Base-by-base conservation (phyloP, 2,329 filamentous ascomycete species). In the Botrytis tulipae region DNA sequence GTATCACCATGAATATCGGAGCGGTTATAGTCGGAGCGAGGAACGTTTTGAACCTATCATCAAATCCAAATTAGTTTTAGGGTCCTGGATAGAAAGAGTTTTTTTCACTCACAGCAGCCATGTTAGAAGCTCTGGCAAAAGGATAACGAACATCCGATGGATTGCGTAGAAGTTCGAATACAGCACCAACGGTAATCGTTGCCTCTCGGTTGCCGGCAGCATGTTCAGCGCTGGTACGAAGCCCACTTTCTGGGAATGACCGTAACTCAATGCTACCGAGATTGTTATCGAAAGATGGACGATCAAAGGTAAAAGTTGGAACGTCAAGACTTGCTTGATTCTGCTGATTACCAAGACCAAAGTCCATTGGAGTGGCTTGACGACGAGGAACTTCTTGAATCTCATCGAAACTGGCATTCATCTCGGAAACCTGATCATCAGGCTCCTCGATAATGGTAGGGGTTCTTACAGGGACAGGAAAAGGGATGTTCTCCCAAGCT, bases 61-160 rank as follows among this genome's bases (percentile, higher is more conserved):
- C 4, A 67, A 37, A 40, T 7, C 1, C 8, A 18, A 20, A 29
- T 67, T 40, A 67, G 65, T 54, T 29, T 51, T 14, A 25, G 2
- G 16, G 25, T 20, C 5, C 14, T 67, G 18, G 8, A 29, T 54
- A 6, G 3, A 12, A 54, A 40, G 46, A 22, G 9, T 5, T 9
- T 20, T 2, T 12, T 16, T n/a, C 16, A 54, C 65, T 67, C 65
- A 67, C 65, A 54, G 46, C 40, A 67, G 46, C 65, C 35, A 18
- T 54, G 3, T 67, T 20, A 67, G 46, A 40, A 67, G 65, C 65
- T 67, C 65, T 54, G 65, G 65, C 16, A 67, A 37, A 35, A 9
- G 32, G 46, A 48, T 44, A n/a, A 14, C 32, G 20, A 51, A 37
- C 14, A 18, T 67, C 60, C 22, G 35, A 40, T 8, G 60, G 37